Evolutionary conservation across 495 filamentous ascomycete genomes (phyloP), one percentile per base, ranked within the genome.

Genomic region (Aspergillus saccharolyticus): DNA sequence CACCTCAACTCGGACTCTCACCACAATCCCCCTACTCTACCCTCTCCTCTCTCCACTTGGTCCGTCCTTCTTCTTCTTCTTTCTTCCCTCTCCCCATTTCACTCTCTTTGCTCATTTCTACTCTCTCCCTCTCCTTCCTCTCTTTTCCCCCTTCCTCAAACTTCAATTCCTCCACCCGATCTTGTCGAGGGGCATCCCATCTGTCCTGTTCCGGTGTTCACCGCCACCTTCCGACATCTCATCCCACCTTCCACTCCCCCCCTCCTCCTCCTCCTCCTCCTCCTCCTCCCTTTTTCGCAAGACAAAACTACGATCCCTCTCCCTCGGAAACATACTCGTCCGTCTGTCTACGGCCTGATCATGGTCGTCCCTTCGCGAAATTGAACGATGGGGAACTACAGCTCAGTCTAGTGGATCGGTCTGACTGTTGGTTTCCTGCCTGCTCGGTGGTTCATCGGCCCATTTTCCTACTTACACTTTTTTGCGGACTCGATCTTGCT

Each of bases 301-400:
- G 33, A 39, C 33, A 10, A 10, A 39, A 15, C 12, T 2, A 39
- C 33, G 7, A 2, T 15, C 33, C 7, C 7, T 12, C 5, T 55
- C 4, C 28, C 20, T 30, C 10, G 18, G 39, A 16, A 22, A 28
- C 60, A 33, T 44, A 57, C 49, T 46, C 42, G 46, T 48, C 43
- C 56, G 52, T 56, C 59, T 56, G 57, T 61, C 58, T 45, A 59
- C 57, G 55, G 19, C 49, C 60, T 46, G 61, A 72, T 63, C 63
- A 74, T 73, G 71, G 56, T 70, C 63, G 22, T 61, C 60, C 47
- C 54, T 42, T 58, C 52, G 61, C 58, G 61, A 59, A 69, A 67
- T 67, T 69, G 68, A 68, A 66, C 58, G 59, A 75, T 73, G 73
- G 73, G 68, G 69, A 66, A 63, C 70, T 63, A 60, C 70, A 69